These are phyloP conservation scores for Schoenoplectus triqueter DNA, from an alignment of 202 grass and related monocot genomes.

Conservation along the genomic window DNA sequence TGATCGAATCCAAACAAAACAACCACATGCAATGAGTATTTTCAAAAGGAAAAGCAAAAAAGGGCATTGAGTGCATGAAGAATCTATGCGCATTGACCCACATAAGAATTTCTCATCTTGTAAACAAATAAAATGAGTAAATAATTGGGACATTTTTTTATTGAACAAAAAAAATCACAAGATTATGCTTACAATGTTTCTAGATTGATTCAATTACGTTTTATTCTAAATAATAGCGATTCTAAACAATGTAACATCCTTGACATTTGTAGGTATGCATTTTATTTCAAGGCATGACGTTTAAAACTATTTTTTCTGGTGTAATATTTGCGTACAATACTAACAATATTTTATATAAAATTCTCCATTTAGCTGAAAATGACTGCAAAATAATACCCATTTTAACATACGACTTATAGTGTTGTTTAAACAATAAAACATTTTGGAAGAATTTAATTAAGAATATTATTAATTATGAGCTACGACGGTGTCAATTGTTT, in stretches of 20 bases:
- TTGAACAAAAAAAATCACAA: not conserved
- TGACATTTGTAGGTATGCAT: not conserved
- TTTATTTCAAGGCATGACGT: not conserved
- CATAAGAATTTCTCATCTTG: not conserved
- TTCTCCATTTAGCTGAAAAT: not conserved
- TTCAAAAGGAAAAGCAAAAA: slow-evolving; percentile 28
- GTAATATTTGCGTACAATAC: not conserved
- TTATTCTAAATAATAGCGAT: not conserved
- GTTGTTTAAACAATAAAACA: not conserved
- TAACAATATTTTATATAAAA: not conserved
- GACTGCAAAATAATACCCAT: not conserved
- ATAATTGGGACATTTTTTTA: not conserved
- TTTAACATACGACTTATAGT: not conserved
- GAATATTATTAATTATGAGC: not conserved
- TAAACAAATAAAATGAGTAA: not conserved
- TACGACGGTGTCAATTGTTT: not conserved
- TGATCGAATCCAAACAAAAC: slow-evolving; percentile 40
- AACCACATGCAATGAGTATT: slow-evolving; percentile 37
- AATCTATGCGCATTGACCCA: slow-evolving; percentile 36
- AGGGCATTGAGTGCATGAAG: slow-evolving; percentile 27
- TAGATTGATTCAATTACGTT: not conserved
- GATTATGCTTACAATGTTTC: not conserved
- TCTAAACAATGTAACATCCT: not conserved
- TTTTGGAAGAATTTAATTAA: not conserved
- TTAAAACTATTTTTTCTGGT: not conserved